A percentile compares a stretch with the other conserved stretches of the same genome.
Conservation (phyloP, 2,329 filamentous ascomycete genomes). For the Shiraia bambusicola region DNA sequence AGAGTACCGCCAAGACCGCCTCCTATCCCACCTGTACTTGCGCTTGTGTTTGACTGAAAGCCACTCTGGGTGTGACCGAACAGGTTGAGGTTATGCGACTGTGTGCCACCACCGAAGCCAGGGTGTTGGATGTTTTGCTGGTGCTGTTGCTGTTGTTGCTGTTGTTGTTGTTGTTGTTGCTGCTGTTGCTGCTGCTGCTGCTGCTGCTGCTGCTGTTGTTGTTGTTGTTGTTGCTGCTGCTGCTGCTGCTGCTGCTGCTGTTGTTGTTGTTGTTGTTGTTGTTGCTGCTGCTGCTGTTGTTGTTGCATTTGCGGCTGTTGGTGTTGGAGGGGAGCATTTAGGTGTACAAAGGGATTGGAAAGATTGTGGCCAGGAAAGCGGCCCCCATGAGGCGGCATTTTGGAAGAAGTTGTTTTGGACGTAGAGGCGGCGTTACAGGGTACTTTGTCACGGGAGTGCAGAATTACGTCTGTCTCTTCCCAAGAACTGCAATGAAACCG, state of each 20-base stretch:
- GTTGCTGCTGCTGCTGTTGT: constrained; percentile 28
- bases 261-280: constrained; percentile 45
- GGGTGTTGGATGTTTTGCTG: constrained; percentile 65
- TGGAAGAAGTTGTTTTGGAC: constrained; percentile 22
- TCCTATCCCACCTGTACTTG: constrained; percentile 56
- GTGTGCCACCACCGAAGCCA: constrained; percentile 57
- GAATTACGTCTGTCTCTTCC: too few relatives aligned
- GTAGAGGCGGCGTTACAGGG: background rate
- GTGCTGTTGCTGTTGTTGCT: constrained; percentile 48
- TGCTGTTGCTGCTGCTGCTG: constrained; percentile 45
- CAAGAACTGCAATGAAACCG: background rate
- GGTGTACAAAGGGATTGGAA: constrained; percentile 60
- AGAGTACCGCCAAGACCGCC: constrained; percentile 58
- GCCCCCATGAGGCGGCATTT: constrained; percentile 61
- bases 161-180: background rate
- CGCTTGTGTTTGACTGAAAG: constrained; percentile 53
- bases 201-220: constrained; percentile 24
- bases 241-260: too few relatives aligned
- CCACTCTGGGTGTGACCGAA: constrained; percentile 41
- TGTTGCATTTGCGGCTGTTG: constrained; percentile 51
- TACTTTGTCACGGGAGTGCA: too few relatives aligned
- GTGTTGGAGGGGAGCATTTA: constrained; percentile 50
- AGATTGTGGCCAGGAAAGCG: constrained; percentile 61
- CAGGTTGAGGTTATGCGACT: constrained; percentile 67
- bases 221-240: constrained; percentile 50